Base-by-base conservation (phyloP, 2,329 filamentous ascomycete genomes). In the Rhynchosporium agropyri region DNA sequence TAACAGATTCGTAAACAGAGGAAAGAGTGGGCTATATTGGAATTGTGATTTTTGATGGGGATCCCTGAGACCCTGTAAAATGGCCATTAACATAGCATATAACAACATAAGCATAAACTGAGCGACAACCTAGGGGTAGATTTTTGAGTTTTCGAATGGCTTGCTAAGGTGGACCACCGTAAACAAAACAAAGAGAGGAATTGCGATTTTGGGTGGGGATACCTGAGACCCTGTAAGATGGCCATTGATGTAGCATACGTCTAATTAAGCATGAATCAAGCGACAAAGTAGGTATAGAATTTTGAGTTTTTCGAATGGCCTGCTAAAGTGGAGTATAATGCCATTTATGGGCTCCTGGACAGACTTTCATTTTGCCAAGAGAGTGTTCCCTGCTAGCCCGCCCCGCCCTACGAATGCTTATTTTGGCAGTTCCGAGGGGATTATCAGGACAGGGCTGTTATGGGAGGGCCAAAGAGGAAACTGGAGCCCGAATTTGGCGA, bases 11-110 rank as follows among this genome's bases (percentile, higher is more conserved):
- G 43, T 46, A 46, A 46, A 46, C 43, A 46, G 4, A 26, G n/a
- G 43, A 46, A 26, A 46, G 43, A 46, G n/a, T 20, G 15, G n/a
- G 15, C 26, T 46, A 26, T 46, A n/a, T 46, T 46, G 28, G 28
- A 50, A 50, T 33, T 33, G 28, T 50, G 46, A 50, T 33, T 50
- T 50, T 50, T 12, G 28, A 4, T 4, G 48, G 48, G 48, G 48
- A 50, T 33, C 3, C 28, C 48, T 31, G 48, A 50, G 28, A 50
- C 48, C 48, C 48, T 50, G 48, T 50, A 50, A 33, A 50, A 50
- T 50, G 28, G 48, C 28, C 48, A 50, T 50, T 33, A n/a, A 50
- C 7, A 7, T 50, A 50, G 48, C 48, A 33, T 50, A 50, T 50
- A 28, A 33, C 26, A 33, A 5, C 15, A 50, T 50, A 49, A 49